phyloP scores from a whole-genome alignment of 2,329 filamentous ascomycete genomes.

The Podosphaera xanthii region DNA sequence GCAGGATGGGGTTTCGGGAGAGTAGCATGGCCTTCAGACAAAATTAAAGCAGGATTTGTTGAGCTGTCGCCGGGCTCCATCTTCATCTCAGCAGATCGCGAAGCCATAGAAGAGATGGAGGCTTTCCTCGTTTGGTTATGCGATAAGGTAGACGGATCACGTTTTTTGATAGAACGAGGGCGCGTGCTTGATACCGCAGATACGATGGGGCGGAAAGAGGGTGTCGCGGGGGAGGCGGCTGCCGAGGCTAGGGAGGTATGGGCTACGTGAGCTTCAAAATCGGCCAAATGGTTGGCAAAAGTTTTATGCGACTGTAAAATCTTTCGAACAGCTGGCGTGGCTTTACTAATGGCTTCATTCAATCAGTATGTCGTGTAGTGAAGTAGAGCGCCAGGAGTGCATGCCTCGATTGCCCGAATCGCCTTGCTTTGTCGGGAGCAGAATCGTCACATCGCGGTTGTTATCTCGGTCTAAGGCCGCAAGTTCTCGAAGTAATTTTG shows the following conservation, averaged over 20 bases:
- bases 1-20: conserved; percentile 19
- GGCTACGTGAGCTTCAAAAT: conserved; percentile 35
- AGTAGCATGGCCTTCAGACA: conserved; percentile 2
- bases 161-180: conserved; percentile 6
- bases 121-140: too few species aligned
- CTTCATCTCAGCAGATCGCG: too few species aligned
- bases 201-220: conserved; percentile 8
- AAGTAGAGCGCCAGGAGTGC: not conserved
- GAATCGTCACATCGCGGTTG: conserved; percentile 46
- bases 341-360: conserved; percentile 4
- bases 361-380: not conserved
- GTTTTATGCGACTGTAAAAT: conserved; percentile 65
- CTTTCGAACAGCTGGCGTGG: conserved; percentile 36
- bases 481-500: conserved; percentile 59
- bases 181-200: conserved; percentile 3
- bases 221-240: conserved; percentile 3
- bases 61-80: not conserved
- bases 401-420: conserved; percentile 21
- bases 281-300: conserved; percentile 62
- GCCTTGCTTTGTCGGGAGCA: conserved; percentile 34
- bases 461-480: conserved; percentile 67
- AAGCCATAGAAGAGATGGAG: too few species aligned
- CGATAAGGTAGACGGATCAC: too few species aligned
- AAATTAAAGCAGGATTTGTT: conserved; percentile 5
- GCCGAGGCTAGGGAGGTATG: too few species aligned